Percentiles rank a stretch among this genome's conserved stretches.
phyloP scores from a whole-genome alignment of 345 rosid species.

The Triadica sebifera region DNA sequence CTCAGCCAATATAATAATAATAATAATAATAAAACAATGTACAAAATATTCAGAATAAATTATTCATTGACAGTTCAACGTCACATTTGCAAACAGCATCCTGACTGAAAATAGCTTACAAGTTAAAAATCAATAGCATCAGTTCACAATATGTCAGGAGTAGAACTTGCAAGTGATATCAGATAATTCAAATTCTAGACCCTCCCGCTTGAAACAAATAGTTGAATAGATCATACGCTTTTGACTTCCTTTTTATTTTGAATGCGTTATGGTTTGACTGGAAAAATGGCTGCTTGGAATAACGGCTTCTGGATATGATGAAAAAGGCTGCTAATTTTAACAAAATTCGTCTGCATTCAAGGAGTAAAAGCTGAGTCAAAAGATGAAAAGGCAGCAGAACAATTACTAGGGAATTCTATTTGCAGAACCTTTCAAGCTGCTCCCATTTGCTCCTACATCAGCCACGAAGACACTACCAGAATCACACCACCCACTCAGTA shows the following conservation, averaged over 20 bases:
- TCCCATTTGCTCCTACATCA: slow-evolving; percentile 23
- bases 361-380: too few relatives aligned
- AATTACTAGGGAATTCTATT: not conserved
- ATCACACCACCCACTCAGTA: slow-evolving; percentile 70
- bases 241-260: not conserved
- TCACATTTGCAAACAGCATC: too few relatives aligned
- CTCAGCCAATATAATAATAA: too few relatives aligned
- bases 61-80: too few relatives aligned
- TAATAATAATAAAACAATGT: too few relatives aligned
- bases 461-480: slow-evolving; percentile 64
- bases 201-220: not conserved
- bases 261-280: slow-evolving; percentile 14
- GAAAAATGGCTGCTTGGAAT: not conserved
- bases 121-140: too few relatives aligned
- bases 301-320: not conserved
- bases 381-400: slow-evolving; percentile 9
- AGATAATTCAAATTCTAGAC: not conserved
- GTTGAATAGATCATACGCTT: not conserved
- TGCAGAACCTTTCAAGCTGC: slow-evolving; percentile 1
- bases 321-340: slow-evolving; percentile 7
- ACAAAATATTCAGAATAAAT: too few relatives aligned
- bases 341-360: not conserved
- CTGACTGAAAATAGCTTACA: too few relatives aligned
- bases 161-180: not conserved
- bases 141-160: too few relatives aligned